Conservation (phyloP, 2,329 filamentous ascomycete genomes). For the Raffaelea deltoideospora region DNA sequence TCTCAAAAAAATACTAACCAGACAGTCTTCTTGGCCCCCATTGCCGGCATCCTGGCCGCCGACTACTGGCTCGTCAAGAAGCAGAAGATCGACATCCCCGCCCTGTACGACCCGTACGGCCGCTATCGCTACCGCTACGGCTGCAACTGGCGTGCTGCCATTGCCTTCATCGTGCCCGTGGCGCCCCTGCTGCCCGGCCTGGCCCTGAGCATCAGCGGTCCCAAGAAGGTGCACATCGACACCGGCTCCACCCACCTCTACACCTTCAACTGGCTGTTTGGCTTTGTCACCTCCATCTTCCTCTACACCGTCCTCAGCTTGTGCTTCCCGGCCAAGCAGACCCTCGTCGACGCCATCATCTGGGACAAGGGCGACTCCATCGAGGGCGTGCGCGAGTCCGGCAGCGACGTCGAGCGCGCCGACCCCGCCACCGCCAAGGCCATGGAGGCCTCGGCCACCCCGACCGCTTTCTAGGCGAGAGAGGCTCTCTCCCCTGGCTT, state of each 20-base stretch:
- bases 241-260: conserved; percentile 39
- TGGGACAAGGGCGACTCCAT: conserved; percentile 17
- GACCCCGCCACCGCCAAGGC: neutral
- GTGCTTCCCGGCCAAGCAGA: conserved; percentile 32
- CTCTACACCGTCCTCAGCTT: conserved; percentile 37
- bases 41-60: conserved; percentile 23
- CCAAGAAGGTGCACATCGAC: conserved; percentile 6
- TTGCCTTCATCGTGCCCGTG: conserved; percentile 14
- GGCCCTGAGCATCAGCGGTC: conserved; percentile 10
- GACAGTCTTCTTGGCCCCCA: conserved; percentile 23
- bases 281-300: conserved; percentile 38
- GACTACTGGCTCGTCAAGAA: conserved; percentile 25
- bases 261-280: conserved; percentile 51
- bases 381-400: conserved; percentile 8
- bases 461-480: too few species aligned
- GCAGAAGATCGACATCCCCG: conserved; percentile 22
- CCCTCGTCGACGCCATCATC: conserved; percentile 26
- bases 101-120: conserved; percentile 24
- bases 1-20: too few species aligned
- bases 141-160: conserved; percentile 12
- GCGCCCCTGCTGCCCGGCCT: conserved; percentile 17
- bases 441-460: conserved; percentile 3
- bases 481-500: too few species aligned
- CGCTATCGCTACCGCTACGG: conserved; percentile 20
- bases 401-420: conserved; percentile 9